phyloP scores from a whole-genome alignment of 2,329 filamentous ascomycete genomes.

The Aureobasidium subglaciale region DNA sequence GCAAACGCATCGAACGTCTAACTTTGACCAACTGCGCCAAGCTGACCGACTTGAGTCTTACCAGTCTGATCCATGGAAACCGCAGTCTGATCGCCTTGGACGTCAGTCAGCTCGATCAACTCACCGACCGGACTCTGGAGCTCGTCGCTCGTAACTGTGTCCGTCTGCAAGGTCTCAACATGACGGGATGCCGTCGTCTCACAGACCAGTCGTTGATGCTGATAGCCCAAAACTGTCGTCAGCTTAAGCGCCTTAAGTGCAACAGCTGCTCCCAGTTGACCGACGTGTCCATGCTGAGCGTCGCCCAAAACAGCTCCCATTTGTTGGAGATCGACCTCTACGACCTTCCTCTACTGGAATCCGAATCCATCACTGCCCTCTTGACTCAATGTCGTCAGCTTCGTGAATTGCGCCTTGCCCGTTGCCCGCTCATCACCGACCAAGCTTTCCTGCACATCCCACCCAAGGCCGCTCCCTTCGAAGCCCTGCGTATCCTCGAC shows the following conservation, averaged over 20 bases:
- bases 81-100: constrained; percentile 79
- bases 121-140: constrained; percentile 74
- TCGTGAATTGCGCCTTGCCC: constrained; percentile 81
- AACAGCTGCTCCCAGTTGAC: constrained; percentile 85
- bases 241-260: constrained; percentile 89
- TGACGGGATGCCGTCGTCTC: constrained; percentile 76
- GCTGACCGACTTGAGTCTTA: constrained; percentile 77
- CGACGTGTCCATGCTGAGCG: constrained; percentile 73
- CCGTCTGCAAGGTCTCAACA: constrained; percentile 84
- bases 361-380: constrained; percentile 74
- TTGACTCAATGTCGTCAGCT: constrained; percentile 71
- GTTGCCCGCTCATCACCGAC: constrained; percentile 79
- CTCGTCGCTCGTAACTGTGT: constrained; percentile 74
- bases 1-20: constrained; percentile 85
- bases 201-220: constrained; percentile 78
- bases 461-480: constrained; percentile 56
- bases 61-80: constrained; percentile 71
- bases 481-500: constrained; percentile 87
- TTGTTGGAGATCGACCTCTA: constrained; percentile 96
- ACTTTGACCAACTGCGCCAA: constrained; percentile 85
- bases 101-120: constrained; percentile 70
- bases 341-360: constrained; percentile 72
- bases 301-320: constrained; percentile 81
- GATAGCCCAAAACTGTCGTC: constrained; percentile 74
- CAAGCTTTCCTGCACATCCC: constrained; percentile 79